Percentiles rank a stretch among this genome's conserved stretches.
Evolutionary conservation across 2,329 filamentous ascomycete genomes (phyloP).

Genomic region (Dactylellina parvicollis): DNA sequence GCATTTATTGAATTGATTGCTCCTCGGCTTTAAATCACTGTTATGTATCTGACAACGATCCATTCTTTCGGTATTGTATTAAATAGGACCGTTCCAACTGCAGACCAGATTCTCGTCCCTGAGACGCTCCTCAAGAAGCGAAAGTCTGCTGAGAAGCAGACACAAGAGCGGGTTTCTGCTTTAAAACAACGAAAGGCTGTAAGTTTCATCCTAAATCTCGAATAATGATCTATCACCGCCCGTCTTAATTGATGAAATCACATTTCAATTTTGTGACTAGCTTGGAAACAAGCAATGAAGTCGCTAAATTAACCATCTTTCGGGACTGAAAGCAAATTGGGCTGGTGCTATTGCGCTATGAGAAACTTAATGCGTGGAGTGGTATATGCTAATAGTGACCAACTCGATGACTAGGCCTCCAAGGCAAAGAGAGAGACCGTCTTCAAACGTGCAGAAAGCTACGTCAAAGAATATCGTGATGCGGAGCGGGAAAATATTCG

Average conservation of each 20-base stretch:
- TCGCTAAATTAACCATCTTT: slow-evolving; percentile 99
- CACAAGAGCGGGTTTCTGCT: slow-evolving; percentile 83
- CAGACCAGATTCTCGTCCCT: slow-evolving; percentile 95
- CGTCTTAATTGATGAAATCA: slow-evolving; percentile 33
- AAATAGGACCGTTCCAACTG: slow-evolving; percentile 84
- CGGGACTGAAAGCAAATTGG: slow-evolving; percentile 79
- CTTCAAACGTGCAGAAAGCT: slow-evolving; percentile 99
- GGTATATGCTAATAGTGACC: background rate
- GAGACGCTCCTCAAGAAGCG: slow-evolving; percentile 99
- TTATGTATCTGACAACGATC: slow-evolving; percentile 57
- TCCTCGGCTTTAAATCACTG: slow-evolving; percentile 14
- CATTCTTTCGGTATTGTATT: slow-evolving; percentile 7
- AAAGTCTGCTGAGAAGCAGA: slow-evolving; percentile 99
- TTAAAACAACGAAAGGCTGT: slow-evolving; percentile 91
- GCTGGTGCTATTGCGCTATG: background rate
- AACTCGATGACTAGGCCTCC: slow-evolving; percentile 73
- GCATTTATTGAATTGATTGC: slow-evolving; percentile 26
- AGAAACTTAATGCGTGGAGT: background rate
- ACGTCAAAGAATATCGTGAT: slow-evolving; percentile 99
- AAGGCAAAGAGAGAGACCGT: slow-evolving; percentile 98
- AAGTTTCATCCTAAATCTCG: slow-evolving; percentile 62
- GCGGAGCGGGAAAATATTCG: slow-evolving; percentile 98
- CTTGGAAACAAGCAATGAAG: slow-evolving; percentile 83
- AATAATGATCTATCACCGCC: background rate
- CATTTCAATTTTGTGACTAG: slow-evolving; percentile 81